Evolutionary conservation across 140 eudicot genomes (phyloP), one percentile per base, ranked within the genome.

Genomic region (Bidens hawaiensis): DNA sequence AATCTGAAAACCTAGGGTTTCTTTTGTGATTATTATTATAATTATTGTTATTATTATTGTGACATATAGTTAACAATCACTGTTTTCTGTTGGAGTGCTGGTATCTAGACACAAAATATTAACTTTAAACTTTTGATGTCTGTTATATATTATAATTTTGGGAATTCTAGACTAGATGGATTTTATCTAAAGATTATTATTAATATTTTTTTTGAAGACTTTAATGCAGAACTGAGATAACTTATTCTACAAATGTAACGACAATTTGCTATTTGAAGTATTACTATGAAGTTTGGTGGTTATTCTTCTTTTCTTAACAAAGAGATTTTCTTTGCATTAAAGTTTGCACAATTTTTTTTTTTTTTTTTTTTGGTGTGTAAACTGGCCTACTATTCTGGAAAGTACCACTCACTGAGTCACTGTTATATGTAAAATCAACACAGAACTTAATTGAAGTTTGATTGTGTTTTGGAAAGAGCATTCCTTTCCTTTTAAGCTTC

Each of bases 391-490:
- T 30, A 21, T 22, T 4, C 47, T 26, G 46, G 7, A 25, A 60
- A 1, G 43, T 38, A 34, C 43, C 52, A 46, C 52, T n/a, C n/a
- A n/a, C n/a, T n/a, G n/a, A n/a, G n/a, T n/a, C 34, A 30, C 7
- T 8, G 22, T 34, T 3, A 65, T 27, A 24, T 66, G 50, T 67
- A 67, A 21, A 25, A 52, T 52, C 30, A 23, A 36, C 12, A 15
- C 17, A 67, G 40, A 40, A 38, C 28, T 10, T 41, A 13, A 38
- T 60, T 11, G 41, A 46, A 45, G 28, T 21, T 30, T 26, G 27
- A 53, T 28, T 25, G 49, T 51, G 36, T 62, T 15, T 38, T 42
- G 48, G 58, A 62, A n/a, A 49, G 46, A 43, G 13, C 33, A 14
- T 23, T 38, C 26, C 3, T 60, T n/a, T 38, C 26, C 26, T 14